Conservation (phyloP, 1,284 basidiomycete genomes). For the Cryptococcus jaspeensis region DNA sequence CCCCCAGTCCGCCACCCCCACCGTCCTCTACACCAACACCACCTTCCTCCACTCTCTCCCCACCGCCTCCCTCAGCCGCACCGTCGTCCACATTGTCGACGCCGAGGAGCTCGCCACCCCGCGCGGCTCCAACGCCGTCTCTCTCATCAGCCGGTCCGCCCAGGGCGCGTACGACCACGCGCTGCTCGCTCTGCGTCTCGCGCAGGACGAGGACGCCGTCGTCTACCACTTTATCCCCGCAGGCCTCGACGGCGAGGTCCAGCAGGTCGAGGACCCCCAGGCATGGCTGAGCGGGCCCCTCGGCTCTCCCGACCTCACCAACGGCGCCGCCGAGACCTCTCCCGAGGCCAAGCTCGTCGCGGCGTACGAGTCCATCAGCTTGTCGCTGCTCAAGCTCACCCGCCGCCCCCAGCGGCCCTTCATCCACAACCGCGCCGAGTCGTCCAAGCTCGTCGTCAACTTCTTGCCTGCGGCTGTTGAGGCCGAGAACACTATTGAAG, state of each 20-base stretch:
- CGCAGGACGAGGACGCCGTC: conserved; percentile 59
- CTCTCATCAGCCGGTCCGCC: conserved; percentile 63
- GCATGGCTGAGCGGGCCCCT: conserved; percentile 55
- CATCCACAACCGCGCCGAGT: conserved; percentile 48
- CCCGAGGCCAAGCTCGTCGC: conserved; percentile 52
- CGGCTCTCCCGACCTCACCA: conserved; percentile 13
- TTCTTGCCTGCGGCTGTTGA: conserved; percentile 60
- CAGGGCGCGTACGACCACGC: conserved; percentile 72
- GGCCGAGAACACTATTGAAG: conserved; percentile 63
- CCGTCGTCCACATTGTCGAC: conserved; percentile 40
- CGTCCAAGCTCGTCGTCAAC: conserved; percentile 68
- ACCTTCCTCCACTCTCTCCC: conserved; percentile 45
- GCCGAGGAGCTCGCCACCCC: conserved; percentile 35
- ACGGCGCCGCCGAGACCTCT: conserved; percentile 17
- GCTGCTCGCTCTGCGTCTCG: conserved; percentile 67
- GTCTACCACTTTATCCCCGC: conserved; percentile 75
- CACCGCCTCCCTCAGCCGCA: conserved; percentile 19
- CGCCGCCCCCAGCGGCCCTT: conserved; percentile 63
- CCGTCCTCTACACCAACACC: conserved; percentile 41
- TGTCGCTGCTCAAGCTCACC: conserved; percentile 63
- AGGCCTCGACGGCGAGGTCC: conserved; percentile 44
- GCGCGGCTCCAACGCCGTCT: conserved; percentile 48
- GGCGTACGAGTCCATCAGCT: conserved; percentile 63
- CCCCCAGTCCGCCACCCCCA: conserved; percentile 23
- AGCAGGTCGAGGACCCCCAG: conserved; percentile 60